These are phyloP conservation scores for Metschnikowia santaceciliae DNA, from an alignment of 805 yeast species.

Conservation along the genomic window DNA sequence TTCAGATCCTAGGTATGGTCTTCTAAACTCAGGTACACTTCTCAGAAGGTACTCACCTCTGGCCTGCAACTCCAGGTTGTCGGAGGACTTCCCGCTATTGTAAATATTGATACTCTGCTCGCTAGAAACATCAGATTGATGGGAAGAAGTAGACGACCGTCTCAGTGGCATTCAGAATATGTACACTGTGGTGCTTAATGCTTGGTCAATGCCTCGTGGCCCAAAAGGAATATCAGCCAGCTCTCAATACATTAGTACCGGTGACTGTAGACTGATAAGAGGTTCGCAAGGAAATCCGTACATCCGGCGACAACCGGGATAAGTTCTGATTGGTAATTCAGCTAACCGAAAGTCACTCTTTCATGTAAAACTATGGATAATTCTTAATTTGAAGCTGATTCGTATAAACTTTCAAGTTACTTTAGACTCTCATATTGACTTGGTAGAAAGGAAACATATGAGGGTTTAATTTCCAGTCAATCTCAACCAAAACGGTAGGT, in stretches of 20 bases:
- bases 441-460: too few species aligned
- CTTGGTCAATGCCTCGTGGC: neutral
- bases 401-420: too few species aligned
- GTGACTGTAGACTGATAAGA: neutral
- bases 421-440: too few species aligned
- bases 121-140: neutral
- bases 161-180: neutral
- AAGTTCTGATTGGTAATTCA: too few species aligned
- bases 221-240: neutral
- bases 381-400: too few species aligned
- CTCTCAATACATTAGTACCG: neutral
- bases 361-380: too few species aligned
- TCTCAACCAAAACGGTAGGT: too few species aligned
- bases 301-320: too few species aligned
- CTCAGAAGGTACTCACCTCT: neutral
- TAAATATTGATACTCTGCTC: neutral
- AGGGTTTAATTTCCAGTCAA: too few species aligned
- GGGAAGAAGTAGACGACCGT: neutral
- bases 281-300: neutral
- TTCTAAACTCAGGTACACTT: neutral
- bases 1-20: neutral
- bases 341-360: too few species aligned
- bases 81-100: neutral
- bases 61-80: neutral
- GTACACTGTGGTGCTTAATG: neutral